These are phyloP conservation scores for Talaromyces pinophilus DNA, from an alignment of 2,329 filamentous ascomycete genomes.

Conservation along the genomic window DNA sequence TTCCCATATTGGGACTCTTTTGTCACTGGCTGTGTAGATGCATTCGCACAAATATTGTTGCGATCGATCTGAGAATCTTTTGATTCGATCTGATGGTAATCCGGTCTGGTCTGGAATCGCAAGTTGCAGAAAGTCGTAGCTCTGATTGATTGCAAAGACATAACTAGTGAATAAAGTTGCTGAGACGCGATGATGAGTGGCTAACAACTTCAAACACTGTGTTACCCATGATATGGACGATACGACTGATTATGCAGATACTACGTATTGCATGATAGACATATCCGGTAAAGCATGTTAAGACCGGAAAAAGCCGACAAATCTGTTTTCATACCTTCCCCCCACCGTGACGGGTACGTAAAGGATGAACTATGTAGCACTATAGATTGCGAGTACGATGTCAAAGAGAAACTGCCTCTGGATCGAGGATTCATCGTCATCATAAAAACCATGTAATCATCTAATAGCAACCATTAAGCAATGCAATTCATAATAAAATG, in stretches of 20 bases:
- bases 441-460: not conserved
- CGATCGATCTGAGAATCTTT: not conserved
- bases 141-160: not conserved
- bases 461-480: not conserved
- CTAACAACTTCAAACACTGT: not conserved
- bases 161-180: too few species aligned
- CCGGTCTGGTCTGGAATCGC: not conserved
- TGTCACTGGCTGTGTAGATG: not conserved
- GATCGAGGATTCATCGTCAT: not conserved
- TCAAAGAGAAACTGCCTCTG: not conserved
- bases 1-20: not conserved
- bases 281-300: not conserved
- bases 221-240: not conserved
- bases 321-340: too few species aligned
- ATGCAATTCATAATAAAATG: not conserved
- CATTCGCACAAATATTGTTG: not conserved
- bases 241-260: not conserved
- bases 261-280: not conserved
- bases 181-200: too few species aligned
- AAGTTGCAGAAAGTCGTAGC: not conserved
- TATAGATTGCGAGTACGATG: not conserved
- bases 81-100: not conserved
- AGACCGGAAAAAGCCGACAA: not conserved
- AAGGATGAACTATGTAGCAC: not conserved
- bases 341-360: too few species aligned